Conservation (phyloP, 1,284 basidiomycete genomes). For the Apiotrichum laibachii region DNA sequence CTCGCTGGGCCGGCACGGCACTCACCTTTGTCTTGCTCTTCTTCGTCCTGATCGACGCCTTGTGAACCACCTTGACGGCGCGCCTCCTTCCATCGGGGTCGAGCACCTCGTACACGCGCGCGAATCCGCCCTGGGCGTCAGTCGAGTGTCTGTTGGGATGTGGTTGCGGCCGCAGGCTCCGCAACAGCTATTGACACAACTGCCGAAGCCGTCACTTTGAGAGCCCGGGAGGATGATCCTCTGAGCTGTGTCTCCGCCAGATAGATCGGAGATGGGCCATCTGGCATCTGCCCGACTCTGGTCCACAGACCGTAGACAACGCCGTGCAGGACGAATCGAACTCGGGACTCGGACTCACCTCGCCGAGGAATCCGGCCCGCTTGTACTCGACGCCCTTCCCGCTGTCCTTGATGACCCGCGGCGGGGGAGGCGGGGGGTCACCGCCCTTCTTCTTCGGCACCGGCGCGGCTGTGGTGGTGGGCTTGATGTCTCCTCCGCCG, state of each 20-base stretch:
- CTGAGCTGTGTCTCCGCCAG: too few relatives aligned
- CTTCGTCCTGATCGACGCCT: conserved; percentile 77
- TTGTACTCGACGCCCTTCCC: conserved; percentile 60
- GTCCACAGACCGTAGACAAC: neutral
- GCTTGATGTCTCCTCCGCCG: neutral
- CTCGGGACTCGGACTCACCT: conserved; percentile 58
- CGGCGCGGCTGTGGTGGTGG: neutral
- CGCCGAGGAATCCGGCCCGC: conserved; percentile 77
- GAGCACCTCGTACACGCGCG: conserved; percentile 82
- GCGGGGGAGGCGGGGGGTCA: conserved; percentile 78
- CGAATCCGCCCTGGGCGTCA: conserved; percentile 72
- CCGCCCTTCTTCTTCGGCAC: conserved; percentile 29
- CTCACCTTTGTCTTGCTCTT: conserved; percentile 87
- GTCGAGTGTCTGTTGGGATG: neutral
- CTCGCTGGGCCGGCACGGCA: neutral
- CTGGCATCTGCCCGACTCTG: neutral
- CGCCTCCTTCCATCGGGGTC: conserved; percentile 63
- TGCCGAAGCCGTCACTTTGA: too few relatives aligned
- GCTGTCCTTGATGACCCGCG: conserved; percentile 70
- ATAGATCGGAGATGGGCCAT: neutral
- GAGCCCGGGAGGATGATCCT: too few relatives aligned
- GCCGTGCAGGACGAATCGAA: neutral
- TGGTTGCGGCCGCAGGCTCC: neutral
- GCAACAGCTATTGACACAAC: neutral
- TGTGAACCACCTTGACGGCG: conserved; percentile 87